These are phyloP conservation scores for Dorcoceras hygrometricum DNA, from an alignment of 257 asterid genomes.

Conservation along the genomic window DNA sequence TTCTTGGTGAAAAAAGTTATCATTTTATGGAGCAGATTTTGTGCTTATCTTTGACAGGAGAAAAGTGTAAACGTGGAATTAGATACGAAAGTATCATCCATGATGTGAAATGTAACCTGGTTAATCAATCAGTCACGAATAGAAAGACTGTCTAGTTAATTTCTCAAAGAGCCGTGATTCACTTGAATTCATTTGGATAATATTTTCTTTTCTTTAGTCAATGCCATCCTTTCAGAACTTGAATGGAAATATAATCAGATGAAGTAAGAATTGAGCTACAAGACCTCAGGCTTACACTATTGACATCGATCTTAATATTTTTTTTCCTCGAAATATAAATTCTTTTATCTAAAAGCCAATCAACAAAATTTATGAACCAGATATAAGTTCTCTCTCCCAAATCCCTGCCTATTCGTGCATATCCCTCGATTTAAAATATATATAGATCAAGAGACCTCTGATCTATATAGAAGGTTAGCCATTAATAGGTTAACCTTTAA, in stretches of 20 bases:
- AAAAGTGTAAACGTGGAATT: neutral
- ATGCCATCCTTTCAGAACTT: neutral
- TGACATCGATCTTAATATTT: too few species aligned
- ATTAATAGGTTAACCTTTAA: too few species aligned
- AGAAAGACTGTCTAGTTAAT: too few species aligned
- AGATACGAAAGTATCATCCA: neutral
- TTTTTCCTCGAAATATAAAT: neutral
- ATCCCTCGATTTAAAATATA: neutral
- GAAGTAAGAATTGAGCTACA: neutral
- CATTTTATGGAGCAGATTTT: neutral
- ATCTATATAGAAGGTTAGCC: too few species aligned
- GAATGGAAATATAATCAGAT: neutral
- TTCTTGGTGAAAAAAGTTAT: too few species aligned
- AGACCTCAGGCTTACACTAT: too few species aligned
- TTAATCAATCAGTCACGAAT: neutral
- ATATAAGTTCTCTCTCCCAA: too few species aligned
- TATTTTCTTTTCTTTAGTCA: neutral
- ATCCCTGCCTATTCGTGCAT: too few species aligned
- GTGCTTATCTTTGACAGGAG: neutral
- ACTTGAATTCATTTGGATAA: neutral
- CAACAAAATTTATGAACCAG: too few species aligned
- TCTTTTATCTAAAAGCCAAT: too few species aligned
- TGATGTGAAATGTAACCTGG: neutral
- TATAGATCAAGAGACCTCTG: too few species aligned
- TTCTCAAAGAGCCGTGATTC: neutral